phyloP scores from a whole-genome alignment of 345 rosid genomes.

The Brassica nigra region DNA sequence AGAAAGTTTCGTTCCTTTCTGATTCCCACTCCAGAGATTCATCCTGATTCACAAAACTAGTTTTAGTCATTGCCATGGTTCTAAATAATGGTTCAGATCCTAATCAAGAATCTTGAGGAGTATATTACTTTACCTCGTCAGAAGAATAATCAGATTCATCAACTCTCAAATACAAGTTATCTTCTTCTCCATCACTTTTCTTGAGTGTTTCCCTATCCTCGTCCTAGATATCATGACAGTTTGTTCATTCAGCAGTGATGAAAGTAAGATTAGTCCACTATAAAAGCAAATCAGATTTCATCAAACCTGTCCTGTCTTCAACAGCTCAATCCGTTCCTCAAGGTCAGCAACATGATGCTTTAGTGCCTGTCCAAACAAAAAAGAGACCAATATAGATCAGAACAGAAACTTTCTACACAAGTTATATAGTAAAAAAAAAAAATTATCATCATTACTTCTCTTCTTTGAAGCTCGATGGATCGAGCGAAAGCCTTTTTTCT shows the following conservation, averaged over 20 bases:
- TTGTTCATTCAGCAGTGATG: background rate
- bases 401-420: slow-evolving; percentile 13
- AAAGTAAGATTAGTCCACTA: slow-evolving; percentile 1
- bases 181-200: slow-evolving; percentile 44
- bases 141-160: slow-evolving; percentile 46
- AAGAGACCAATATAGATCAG: slow-evolving; percentile 2
- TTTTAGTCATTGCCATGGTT: slow-evolving; percentile 4
- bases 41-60: slow-evolving; percentile 29
- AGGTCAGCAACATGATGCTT: slow-evolving; percentile 71
- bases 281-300: background rate
- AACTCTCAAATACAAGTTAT: slow-evolving; percentile 35
- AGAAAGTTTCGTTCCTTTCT: slow-evolving; percentile 24
- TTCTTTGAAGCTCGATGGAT: slow-evolving; percentile 90
- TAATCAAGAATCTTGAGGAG: background rate
- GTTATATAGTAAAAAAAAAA: background rate
- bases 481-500: slow-evolving; percentile 79
- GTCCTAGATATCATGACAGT: slow-evolving; percentile 43
- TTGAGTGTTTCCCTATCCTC: slow-evolving; percentile 44
- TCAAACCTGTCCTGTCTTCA: slow-evolving; percentile 47
- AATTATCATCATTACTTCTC: slow-evolving; percentile 56
- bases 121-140: slow-evolving; percentile 56
- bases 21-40: slow-evolving; percentile 26
- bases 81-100: background rate
- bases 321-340: slow-evolving; percentile 58
- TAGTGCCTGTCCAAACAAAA: slow-evolving; percentile 59